Evolutionary conservation across 1,284 basidiomycete genomes (phyloP).

Genomic region (Cutaneotrichosporon dermatis): DNA sequence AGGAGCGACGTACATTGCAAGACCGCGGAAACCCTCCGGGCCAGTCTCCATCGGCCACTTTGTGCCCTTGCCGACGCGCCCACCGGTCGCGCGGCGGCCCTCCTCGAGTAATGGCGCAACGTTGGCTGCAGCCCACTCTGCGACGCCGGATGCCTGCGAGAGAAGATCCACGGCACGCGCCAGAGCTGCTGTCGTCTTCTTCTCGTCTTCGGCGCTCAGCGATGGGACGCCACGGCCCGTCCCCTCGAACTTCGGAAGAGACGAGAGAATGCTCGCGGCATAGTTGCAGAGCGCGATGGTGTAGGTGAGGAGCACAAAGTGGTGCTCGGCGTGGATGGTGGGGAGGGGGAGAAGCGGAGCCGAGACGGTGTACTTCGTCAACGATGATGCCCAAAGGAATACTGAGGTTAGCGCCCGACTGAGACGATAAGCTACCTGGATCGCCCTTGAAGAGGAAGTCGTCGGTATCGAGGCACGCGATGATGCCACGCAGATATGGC

Average conservation of each 20-base stretch:
- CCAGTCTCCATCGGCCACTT: conserved; percentile 69
- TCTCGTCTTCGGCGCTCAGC: conserved; percentile 67
- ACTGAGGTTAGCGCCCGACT: conserved; percentile 51
- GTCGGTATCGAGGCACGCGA: conserved; percentile 68
- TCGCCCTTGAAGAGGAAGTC: conserved; percentile 69
- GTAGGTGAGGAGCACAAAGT: conserved; percentile 77
- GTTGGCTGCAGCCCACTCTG: conserved; percentile 65
- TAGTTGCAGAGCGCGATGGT: conserved; percentile 81
- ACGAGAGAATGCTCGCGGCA: conserved; percentile 63
- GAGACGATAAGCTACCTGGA: conserved; percentile 56
- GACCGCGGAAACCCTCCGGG: conserved; percentile 66
- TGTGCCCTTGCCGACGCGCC: conserved; percentile 28
- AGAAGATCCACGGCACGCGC: conserved; percentile 76
- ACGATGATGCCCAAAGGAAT: conserved; percentile 82
- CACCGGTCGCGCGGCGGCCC: conserved; percentile 40
- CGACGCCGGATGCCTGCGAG: conserved; percentile 77
- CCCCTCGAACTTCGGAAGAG: conserved; percentile 52
- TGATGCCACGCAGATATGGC: conserved; percentile 71
- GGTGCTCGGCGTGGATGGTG: conserved; percentile 70
- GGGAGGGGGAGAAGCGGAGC: conserved; percentile 56
- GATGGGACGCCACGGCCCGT: conserved; percentile 53
- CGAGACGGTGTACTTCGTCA: conserved; percentile 55
- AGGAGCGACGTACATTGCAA: conserved; percentile 64
- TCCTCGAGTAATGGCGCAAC: conserved; percentile 58
- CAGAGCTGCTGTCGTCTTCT: conserved; percentile 74